These are phyloP conservation scores for Fragaria iinumae DNA, from an alignment of 306 rosid species.

Conservation along the genomic window DNA sequence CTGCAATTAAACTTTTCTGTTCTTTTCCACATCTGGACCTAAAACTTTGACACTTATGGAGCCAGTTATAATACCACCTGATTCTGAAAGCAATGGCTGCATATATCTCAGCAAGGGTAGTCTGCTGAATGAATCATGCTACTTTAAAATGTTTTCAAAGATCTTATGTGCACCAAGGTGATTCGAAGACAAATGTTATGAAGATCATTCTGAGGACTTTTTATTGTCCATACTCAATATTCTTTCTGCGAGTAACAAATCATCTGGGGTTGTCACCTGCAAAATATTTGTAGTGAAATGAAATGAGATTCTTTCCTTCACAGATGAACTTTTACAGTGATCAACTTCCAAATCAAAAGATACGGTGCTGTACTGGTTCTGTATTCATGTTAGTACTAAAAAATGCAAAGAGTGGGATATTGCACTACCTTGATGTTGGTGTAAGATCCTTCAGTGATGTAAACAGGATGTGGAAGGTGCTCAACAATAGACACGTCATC, in stretches of 20 bases:
- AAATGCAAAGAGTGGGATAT: not conserved
- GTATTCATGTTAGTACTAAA: not conserved
- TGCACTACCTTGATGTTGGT: constrained; percentile 87
- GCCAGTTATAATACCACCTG: not conserved
- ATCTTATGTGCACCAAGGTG: not conserved
- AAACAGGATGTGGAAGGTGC: constrained; percentile 82
- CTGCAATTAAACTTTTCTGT: not conserved
- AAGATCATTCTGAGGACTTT: constrained; percentile 19
- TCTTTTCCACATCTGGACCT: not conserved
- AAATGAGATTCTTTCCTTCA: not conserved
- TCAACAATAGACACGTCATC: constrained; percentile 96
- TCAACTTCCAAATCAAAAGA: not conserved
- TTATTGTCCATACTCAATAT: constrained; percentile 50
- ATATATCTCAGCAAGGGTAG: not conserved
- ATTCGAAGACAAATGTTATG: not conserved
- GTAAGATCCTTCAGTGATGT: constrained; percentile 84
- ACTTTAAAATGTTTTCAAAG: not conserved
- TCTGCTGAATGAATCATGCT: not conserved
- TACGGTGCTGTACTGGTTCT: not conserved
- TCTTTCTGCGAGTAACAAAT: constrained; percentile 87
- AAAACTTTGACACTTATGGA: not conserved
- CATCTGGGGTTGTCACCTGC: constrained; percentile 98
- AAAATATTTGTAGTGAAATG: constrained; percentile 13
- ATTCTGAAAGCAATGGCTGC: not conserved
- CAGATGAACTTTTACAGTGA: not conserved